Evolutionary conservation across 192 early-diverging fungal species (phyloP), one percentile per base, ranked within the genome.

Genomic region (Coemansia sp.): DNA sequence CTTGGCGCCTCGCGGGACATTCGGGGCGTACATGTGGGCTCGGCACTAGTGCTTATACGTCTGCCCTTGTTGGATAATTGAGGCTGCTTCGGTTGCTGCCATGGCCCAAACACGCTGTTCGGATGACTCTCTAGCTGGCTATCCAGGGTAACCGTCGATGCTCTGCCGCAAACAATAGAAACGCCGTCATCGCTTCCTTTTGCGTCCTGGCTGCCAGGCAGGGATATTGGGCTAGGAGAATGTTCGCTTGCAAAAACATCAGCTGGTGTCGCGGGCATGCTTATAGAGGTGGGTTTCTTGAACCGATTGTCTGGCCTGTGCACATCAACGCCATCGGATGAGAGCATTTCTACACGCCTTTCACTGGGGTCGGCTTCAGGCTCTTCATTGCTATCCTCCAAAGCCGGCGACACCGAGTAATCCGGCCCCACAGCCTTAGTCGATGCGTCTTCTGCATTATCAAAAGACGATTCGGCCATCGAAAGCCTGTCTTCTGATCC

Each of bases 81-180:
- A 7, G 20, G 62, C 44, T 63, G 62, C 18, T n/a, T 18, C 38
- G 8, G 62, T n/a, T 35, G 48, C 18, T 24, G 57, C 34, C 57
- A 39, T 35, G 57, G 51, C 9, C 57, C 57, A 3, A 59, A 36
- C 18, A 59, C 18, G 16, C 57, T 38, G 35, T 21, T 59, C n/a
- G 35, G 57, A 38, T 34, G 57, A 10, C 9, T 59, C 8, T 59
- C 57, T 20, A 20, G 18, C n/a, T 58, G 33, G 60, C 67, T 69
- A 1, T 59, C 70, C 35, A 72, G 43, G 15, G 70, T 66, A 4
- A 61, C 70, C 20, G 70, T 66, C 30, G 70, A 66, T 2, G 67
- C 67, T 20, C 67, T 60, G 8, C 39, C 67, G 10, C 51, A 55
- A 5, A 45, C 51, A 21, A 18, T 11, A 35, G 57, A 59, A 16